Percentiles rank a stretch among this genome's conserved stretches.
phyloP scores from a whole-genome alignment of 2,329 filamentous ascomycete species.

The Apiospora malaysiana region DNA sequence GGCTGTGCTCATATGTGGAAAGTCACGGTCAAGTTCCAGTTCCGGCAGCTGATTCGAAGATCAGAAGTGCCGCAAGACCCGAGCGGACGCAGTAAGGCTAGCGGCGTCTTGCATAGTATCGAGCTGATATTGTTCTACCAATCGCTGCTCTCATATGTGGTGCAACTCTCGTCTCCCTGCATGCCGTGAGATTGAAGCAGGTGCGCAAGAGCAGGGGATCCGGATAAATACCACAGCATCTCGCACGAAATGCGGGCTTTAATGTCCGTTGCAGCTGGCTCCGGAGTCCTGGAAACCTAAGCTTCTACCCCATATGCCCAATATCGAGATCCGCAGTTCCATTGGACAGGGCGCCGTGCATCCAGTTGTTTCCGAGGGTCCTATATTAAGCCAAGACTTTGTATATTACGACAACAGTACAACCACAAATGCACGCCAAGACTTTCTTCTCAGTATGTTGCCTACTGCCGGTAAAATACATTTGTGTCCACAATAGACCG shows the following conservation, averaged over 20 bases:
- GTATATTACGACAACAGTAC: background rate
- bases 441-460: background rate
- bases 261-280: background rate
- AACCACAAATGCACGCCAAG: background rate
- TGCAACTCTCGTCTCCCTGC: background rate
- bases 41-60: slow-evolving; percentile 2
- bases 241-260: background rate
- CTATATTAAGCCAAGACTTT: slow-evolving; percentile 12
- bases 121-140: slow-evolving; percentile 6
- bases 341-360: background rate
- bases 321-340: background rate
- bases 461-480: background rate
- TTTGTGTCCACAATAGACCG: background rate
- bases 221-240: background rate
- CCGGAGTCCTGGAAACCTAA: background rate
- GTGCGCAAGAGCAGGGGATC: background rate
- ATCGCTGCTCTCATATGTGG: background rate
- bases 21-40: background rate
- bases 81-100: background rate
- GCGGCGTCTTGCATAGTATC: slow-evolving; percentile 15
- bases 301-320: background rate
- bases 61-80: background rate
- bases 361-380: background rate
- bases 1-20: background rate
- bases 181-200: background rate